Conservation (phyloP, 306 rosid species). For the Oxytropis ochrocephala region DNA sequence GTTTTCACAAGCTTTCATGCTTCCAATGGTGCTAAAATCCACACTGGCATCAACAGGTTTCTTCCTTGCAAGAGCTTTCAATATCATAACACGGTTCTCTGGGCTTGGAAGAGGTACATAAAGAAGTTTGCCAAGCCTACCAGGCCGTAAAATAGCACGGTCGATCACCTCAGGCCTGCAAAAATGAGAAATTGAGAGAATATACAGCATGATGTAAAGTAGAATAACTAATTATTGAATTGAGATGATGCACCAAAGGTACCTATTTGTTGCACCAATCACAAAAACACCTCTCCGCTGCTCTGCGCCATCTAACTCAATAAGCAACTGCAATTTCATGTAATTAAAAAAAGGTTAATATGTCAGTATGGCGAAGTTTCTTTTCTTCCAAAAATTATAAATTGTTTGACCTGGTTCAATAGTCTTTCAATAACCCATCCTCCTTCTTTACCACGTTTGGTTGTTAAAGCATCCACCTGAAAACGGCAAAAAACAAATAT, state of each 20-base stretch:
- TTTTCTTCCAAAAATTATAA: background rate
- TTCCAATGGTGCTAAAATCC: conserved; percentile 4
- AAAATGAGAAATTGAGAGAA: conserved; percentile 13
- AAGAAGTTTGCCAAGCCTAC: background rate
- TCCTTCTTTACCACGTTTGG: conserved; percentile 68
- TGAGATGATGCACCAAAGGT: background rate
- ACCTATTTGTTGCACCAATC: conserved; percentile 97
- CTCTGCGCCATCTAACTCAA: conserved; percentile 72
- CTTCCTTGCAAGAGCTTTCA: conserved; percentile 7
- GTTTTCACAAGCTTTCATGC: background rate
- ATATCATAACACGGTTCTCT: background rate
- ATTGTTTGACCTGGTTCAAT: background rate
- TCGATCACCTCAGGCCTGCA: conserved; percentile 84
- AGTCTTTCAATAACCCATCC: conserved; percentile 62
- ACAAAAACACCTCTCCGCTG: conserved; percentile 81
- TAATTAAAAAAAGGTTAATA: background rate
- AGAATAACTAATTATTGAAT: background rate
- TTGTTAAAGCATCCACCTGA: conserved; percentile 86
- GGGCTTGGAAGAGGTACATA: conserved; percentile 7
- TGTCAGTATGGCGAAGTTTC: background rate
- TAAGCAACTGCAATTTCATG: conserved; percentile 10
- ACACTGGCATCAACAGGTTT: background rate
- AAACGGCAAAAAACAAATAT: background rate
- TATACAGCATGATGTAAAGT: background rate
- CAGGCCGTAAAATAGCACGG: conserved; percentile 38